Percentiles rank a stretch among this genome's conserved stretches.
Evolutionary conservation across 2,329 filamentous ascomycete species (phyloP).

Genomic region (Alternaria sp.): DNA sequence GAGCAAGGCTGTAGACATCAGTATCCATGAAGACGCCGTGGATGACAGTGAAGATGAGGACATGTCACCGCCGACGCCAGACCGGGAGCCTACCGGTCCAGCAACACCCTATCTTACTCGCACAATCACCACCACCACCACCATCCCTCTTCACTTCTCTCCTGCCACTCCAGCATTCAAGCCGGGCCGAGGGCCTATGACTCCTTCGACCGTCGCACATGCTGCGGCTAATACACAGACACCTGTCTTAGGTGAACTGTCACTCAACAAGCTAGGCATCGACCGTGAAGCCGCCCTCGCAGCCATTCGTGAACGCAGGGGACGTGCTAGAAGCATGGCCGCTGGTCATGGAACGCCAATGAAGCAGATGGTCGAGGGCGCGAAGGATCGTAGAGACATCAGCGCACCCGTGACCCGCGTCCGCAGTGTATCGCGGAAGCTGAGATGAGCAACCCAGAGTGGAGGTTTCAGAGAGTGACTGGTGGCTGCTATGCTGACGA

Average conservation of each 20-base stretch:
- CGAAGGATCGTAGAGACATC: conserved; percentile 56
- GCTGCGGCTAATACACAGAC: conserved; percentile 39
- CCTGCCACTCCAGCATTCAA: conserved; percentile 48
- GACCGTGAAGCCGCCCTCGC: conserved; percentile 76
- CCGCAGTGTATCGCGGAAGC: conserved; percentile 37
- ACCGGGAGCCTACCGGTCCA: conserved; percentile 33
- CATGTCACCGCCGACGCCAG: conserved; percentile 29
- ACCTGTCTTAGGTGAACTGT: conserved; percentile 43
- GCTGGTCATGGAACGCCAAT: conserved; percentile 68
- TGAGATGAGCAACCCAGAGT: conserved; percentile 15
- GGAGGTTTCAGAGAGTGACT: not conserved
- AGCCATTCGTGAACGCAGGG: conserved; percentile 75
- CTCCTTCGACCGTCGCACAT: conserved; percentile 49
- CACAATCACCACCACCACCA: conserved; percentile 59
- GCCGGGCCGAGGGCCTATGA: conserved; percentile 36
- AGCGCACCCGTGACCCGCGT: conserved; percentile 53
- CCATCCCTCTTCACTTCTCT: conserved; percentile 58
- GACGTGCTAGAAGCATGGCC: conserved; percentile 73
- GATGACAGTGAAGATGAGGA: conserved; percentile 44
- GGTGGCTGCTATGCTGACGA: conserved; percentile 12
- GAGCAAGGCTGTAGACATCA: conserved; percentile 30
- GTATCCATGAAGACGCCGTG: conserved; percentile 45
- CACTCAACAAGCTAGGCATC: conserved; percentile 48
- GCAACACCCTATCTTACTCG: conserved; percentile 48
- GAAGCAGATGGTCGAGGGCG: conserved; percentile 65